These are phyloP conservation scores for Hypoxylon fragiforme DNA, from an alignment of 495 filamentous ascomycete species.

Conservation along the genomic window DNA sequence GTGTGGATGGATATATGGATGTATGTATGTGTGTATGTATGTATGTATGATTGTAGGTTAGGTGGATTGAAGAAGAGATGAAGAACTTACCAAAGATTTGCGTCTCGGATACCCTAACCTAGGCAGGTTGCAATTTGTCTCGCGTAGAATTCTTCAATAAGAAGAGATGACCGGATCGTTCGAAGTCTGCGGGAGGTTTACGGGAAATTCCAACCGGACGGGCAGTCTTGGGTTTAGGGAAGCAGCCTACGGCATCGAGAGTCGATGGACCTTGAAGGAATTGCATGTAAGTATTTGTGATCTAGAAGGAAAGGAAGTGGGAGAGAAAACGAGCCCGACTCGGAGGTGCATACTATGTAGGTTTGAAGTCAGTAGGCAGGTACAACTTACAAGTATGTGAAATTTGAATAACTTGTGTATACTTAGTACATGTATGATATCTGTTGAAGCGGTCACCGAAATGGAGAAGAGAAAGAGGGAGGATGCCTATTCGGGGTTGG, in stretches of 20 bases:
- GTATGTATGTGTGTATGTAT: conserved; percentile 3
- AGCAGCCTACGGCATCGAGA: too few relatives aligned
- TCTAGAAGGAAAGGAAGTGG: background rate
- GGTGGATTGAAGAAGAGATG: background rate
- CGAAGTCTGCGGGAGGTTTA: conserved; percentile 7
- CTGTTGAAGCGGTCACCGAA: conserved; percentile 28
- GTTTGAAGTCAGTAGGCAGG: too few relatives aligned
- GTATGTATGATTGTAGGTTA: background rate
- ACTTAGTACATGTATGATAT: background rate
- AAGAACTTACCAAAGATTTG: conserved; percentile 17
- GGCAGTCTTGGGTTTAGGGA: too few relatives aligned
- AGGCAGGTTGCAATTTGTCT: too few relatives aligned
- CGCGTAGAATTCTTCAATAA: conserved; percentile 28
- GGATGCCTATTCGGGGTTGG: conserved; percentile 19
- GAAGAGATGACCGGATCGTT: conserved; percentile 10
- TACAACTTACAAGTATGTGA: too few relatives aligned
- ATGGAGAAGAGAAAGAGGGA: conserved; percentile 14
- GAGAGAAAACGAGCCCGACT: too few relatives aligned
- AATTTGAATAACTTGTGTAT: too few relatives aligned
- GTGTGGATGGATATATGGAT: too few relatives aligned
- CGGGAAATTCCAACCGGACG: conserved; percentile 1
- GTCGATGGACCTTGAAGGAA: too few relatives aligned
- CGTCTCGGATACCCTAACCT: too few relatives aligned
- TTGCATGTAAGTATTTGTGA: too few relatives aligned
- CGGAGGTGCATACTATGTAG: too few relatives aligned